Evolutionary conservation across 2,329 filamentous ascomycete species (phyloP), one percentile per base, ranked within the genome.

Genomic region (Claviceps pazoutovae): DNA sequence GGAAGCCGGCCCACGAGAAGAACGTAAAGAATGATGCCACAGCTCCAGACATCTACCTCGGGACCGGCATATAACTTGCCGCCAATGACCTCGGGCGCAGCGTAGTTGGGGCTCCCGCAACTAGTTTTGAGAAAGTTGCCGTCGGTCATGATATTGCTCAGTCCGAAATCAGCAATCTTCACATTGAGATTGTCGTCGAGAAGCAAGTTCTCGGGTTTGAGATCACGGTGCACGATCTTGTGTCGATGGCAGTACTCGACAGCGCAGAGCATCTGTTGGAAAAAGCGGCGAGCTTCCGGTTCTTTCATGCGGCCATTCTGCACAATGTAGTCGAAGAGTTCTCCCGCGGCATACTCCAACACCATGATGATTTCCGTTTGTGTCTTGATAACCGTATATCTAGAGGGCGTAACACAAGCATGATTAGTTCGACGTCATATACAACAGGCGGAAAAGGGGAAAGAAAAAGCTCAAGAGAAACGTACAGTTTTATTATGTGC

Each of bases 61-160:
- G 93, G 91, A 1, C 93, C 93, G 17, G 93, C 93, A 64, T 98
- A 98, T 51, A 97, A 75, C 74, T 97, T 98, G 23, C 93, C 93
- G 51, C 90, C 93, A 63, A 98, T 97, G 55, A 98, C 93, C 67
- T 98, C 93, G 6, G 93, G 93, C 1, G 93, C 93, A 13, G 93
- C 93, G 67, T 98, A 98, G 68, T 98, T 98, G 43, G 93, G 93
- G 64, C 91, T 97, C 50, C 93, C 93, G 62, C 93, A 98, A 66
- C 90, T 97, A 1, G 93, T 98, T 72, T 96, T 97, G 62, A 98
- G 79, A 65, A 98, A 98, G 66, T 98, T 98, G 26, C 93, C 93
- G 65, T 98, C 93, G 0, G 93, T 97, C 93, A 98, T 98, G 71
- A 98, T 98, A 66, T 98, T 98, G 73, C 91, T 97, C 53, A 98